phyloP scores from a whole-genome alignment of 2,329 filamentous ascomycete species.

The Colletotrichum sp. region DNA sequence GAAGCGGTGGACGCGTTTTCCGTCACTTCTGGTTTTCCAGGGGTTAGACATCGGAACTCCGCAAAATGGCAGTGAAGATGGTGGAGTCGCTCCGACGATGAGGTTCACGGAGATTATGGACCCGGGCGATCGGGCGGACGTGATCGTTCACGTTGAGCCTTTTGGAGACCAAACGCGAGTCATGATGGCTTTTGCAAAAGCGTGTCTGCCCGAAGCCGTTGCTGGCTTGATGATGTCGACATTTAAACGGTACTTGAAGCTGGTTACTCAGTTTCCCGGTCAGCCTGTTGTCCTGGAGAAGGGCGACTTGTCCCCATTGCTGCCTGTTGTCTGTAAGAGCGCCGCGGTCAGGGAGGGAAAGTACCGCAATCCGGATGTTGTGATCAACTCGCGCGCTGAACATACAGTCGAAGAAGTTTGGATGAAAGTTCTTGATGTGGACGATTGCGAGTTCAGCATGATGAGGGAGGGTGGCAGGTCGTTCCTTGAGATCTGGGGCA shows the following conservation, averaged over 20 bases:
- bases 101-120: conserved; percentile 4
- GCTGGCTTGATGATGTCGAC: not conserved
- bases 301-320: not conserved
- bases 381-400: not conserved
- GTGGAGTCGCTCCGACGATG: not conserved
- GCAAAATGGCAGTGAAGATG: not conserved
- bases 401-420: not conserved
- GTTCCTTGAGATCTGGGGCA: not conserved
- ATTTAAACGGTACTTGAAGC: not conserved
- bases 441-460: not conserved
- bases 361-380: not conserved
- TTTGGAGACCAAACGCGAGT: not conserved
- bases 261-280: not conserved
- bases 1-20: not conserved
- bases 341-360: not conserved
- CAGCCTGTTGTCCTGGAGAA: not conserved
- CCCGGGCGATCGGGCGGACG: not conserved
- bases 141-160: not conserved
- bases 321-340: not conserved
- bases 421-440: not conserved
- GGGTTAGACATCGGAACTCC: not conserved
- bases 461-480: not conserved
- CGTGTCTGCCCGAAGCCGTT: not conserved
- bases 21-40: not conserved
- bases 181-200: not conserved